Evolutionary conservation across 1,139 yeast genomes (phyloP).

Genomic region (Arxiozyma telluris): DNA sequence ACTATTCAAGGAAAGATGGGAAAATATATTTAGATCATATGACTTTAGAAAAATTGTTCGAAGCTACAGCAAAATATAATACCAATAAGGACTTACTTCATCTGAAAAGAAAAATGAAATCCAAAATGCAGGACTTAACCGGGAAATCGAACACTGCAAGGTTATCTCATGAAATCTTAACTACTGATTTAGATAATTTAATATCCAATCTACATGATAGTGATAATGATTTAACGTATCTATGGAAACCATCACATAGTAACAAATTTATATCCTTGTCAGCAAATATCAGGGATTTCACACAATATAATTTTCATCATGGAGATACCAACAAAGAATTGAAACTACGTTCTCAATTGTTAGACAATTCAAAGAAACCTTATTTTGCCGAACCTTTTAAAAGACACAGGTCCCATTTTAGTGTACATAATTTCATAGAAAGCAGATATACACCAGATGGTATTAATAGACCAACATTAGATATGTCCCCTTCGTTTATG

Average conservation of each 20-base stretch:
- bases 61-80: conserved; percentile 46
- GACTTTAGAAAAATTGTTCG: conserved; percentile 53
- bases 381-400: not conserved
- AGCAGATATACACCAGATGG: conserved; percentile 2
- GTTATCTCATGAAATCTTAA: conserved; percentile 39
- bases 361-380: not conserved
- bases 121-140: conserved; percentile 62
- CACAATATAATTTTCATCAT: conserved; percentile 23
- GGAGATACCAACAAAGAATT: conserved; percentile 26
- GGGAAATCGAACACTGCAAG: conserved; percentile 34
- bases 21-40: conserved; percentile 52
- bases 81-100: conserved; percentile 48
- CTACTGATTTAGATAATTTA: conserved; percentile 41
- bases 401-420: conserved; percentile 2
- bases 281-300: conserved; percentile 11
- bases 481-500: conserved; percentile 13
- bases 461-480: not conserved
- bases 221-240: conserved; percentile 1
- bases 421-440: conserved; percentile 7
- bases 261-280: conserved; percentile 16
- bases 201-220: conserved; percentile 1
- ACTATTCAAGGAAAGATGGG: conserved; percentile 25
- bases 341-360: conserved; percentile 1
- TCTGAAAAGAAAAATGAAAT: conserved; percentile 57
- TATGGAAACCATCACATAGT: conserved; percentile 41